These are phyloP conservation scores for Aquilaria sinensis DNA, from an alignment of 345 rosid genomes.

Conservation along the genomic window DNA sequence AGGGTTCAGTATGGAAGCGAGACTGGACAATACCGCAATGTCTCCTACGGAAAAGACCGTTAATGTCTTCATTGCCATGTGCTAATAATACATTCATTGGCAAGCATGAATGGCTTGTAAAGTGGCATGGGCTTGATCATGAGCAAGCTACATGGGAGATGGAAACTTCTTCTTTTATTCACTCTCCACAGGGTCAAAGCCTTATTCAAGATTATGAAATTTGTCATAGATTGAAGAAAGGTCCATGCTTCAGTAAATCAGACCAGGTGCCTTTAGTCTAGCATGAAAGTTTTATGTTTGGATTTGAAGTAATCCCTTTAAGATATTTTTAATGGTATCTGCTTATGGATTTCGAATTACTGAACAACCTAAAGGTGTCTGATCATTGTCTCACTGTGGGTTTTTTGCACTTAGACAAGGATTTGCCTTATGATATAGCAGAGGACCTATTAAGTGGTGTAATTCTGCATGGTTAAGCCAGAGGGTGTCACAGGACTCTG, in stretches of 20 bases:
- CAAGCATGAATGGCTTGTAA: constrained; percentile 52
- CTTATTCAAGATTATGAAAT: constrained; percentile 39
- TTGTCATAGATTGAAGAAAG: constrained; percentile 25
- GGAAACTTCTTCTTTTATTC: constrained; percentile 33
- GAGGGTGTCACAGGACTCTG: too few relatives aligned
- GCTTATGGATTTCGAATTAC: too few relatives aligned
- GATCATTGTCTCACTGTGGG: too few relatives aligned
- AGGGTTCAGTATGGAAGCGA: constrained; percentile 37
- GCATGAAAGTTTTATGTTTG: too few relatives aligned
- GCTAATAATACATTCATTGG: constrained; percentile 14
- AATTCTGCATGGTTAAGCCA: too few relatives aligned
- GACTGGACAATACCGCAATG: constrained; percentile 51
- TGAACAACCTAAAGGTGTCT: too few relatives aligned
- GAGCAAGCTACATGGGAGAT: constrained; percentile 56
- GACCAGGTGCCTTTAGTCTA: constrained; percentile 22
- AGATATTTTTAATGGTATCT: too few relatives aligned
- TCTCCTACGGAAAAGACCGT: constrained; percentile 29
- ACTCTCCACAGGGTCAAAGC: constrained; percentile 23
- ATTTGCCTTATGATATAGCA: too few relatives aligned
- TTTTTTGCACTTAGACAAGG: too few relatives aligned
- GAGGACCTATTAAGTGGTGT: too few relatives aligned
- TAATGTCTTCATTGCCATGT: constrained; percentile 16
- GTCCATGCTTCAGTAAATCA: constrained; percentile 4
- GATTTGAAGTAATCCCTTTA: too few relatives aligned
- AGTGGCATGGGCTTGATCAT: constrained; percentile 55